phyloP scores from a whole-genome alignment of 2,329 filamentous ascomycete genomes.

The Aureobasidium sp. region DNA sequence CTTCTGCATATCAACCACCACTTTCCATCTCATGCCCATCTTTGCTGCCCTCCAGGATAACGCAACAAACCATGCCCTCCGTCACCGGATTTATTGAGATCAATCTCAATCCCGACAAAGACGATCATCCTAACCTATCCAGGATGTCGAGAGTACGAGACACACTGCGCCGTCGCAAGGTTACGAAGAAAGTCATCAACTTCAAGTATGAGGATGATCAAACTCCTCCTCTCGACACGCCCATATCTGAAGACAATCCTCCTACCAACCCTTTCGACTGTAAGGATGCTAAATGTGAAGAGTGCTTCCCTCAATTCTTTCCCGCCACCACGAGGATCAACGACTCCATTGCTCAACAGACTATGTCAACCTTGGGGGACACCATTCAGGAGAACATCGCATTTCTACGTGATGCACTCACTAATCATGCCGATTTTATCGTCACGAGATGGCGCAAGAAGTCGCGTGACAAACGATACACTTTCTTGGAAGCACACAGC shows the following conservation, averaged over 20 bases:
- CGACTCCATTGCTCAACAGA: not conserved
- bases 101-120: not conserved
- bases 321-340: not conserved
- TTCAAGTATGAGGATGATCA: not conserved
- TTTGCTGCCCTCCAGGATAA: not conserved
- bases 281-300: not conserved
- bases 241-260: not conserved
- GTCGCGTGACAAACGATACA: not conserved
- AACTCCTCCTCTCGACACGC: not conserved
- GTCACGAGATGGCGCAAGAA: not conserved
- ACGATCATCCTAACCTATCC: not conserved
- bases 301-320: slow-evolving; percentile 3
- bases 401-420: not conserved
- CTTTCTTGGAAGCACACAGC: not conserved
- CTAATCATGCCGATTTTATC: not conserved
- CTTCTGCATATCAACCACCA: not conserved
- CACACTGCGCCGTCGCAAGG: not conserved
- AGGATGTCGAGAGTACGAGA: not conserved
- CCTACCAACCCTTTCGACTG: not conserved
- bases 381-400: not conserved
- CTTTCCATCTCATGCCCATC: not conserved
- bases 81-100: not conserved
- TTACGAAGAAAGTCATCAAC: not conserved
- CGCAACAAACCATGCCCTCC: not conserved
- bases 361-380: not conserved